A percentile compares a stretch with the other conserved stretches of the same genome.
phyloP scores from a whole-genome alignment of 176 grass and related monocot species.

The Carex parvula region DNA sequence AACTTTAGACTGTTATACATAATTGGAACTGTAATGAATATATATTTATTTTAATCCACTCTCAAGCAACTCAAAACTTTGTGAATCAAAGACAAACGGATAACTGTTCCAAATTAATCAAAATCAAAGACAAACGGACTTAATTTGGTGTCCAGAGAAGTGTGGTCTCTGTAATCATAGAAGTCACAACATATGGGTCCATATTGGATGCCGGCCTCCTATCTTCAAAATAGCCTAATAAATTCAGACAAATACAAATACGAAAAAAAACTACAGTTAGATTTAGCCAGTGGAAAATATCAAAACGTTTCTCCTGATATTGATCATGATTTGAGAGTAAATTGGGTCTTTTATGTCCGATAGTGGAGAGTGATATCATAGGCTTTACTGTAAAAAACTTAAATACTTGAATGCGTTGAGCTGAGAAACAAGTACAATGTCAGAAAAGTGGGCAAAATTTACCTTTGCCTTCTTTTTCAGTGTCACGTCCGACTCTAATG shows the following conservation, averaged over 20 bases:
- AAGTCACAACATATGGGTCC: constrained; percentile 36
- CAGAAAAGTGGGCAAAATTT: background rate
- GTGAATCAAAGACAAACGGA: background rate
- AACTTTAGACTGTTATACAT: background rate
- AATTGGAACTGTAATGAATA: background rate
- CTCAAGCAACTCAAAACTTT: background rate
- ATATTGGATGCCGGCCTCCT: constrained; percentile 38
- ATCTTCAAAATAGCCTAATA: constrained; percentile 33
- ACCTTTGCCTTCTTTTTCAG: constrained; percentile 74
- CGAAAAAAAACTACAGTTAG: background rate
- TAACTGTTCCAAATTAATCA: background rate
- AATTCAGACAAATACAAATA: background rate
- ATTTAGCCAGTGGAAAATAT: background rate
- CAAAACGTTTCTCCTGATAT: background rate
- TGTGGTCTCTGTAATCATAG: constrained; percentile 35
- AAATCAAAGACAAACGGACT: background rate
- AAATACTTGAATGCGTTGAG: background rate
- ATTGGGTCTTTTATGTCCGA: background rate
- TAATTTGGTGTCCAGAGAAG: constrained; percentile 22
- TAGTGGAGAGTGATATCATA: background rate
- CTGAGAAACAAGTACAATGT: background rate
- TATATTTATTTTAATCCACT: background rate
- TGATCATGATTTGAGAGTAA: background rate
- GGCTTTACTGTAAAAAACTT: background rate
- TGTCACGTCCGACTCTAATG: constrained; percentile 72